A percentile compares a stretch with the other conserved stretches of the same genome.
These are phyloP conservation scores for Collybia mongolica DNA, from an alignment of 768 basidiomycete genomes.

Conservation along the genomic window DNA sequence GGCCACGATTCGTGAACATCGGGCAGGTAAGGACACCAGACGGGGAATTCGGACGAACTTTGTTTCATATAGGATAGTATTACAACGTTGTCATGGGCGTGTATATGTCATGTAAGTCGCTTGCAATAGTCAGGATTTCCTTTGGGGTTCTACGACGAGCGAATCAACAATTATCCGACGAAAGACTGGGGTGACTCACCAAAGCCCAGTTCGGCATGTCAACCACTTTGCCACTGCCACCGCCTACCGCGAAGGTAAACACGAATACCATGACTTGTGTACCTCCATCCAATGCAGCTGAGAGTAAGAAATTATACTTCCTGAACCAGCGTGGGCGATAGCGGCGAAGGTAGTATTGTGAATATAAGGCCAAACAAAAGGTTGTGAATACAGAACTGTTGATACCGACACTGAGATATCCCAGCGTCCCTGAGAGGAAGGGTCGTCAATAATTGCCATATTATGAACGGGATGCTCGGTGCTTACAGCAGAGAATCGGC, in stretches of 20 bases:
- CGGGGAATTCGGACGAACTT: too few species aligned
- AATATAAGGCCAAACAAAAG: conserved; percentile 43
- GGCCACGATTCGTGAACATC: too few species aligned
- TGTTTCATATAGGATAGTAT: not conserved
- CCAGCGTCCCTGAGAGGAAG: conserved; percentile 34
- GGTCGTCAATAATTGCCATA: not conserved
- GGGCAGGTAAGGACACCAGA: too few species aligned
- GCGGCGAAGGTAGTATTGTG: conserved; percentile 43
- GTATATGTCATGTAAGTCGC: conserved; percentile 16
- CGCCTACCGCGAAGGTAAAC: conserved; percentile 27
- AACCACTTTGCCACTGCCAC: conserved; percentile 20
- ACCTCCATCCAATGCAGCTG: conserved; percentile 52
- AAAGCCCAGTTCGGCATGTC: conserved; percentile 24
- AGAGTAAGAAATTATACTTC: conserved; percentile 50
- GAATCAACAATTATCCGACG: not conserved
- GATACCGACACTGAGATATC: conserved; percentile 54
- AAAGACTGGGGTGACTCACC: conserved; percentile 6
- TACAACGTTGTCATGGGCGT: not conserved
- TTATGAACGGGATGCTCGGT: not conserved
- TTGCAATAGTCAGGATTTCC: conserved; percentile 34
- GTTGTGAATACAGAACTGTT: conserved; percentile 52
- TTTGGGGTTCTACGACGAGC: conserved; percentile 17
- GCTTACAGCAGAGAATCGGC: conserved; percentile 42
- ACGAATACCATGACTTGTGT: conserved; percentile 39
- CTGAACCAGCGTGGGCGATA: conserved; percentile 45